Base-by-base conservation (phyloP, 1,284 basidiomycete species). In the Hemileia vastatrix region DNA sequence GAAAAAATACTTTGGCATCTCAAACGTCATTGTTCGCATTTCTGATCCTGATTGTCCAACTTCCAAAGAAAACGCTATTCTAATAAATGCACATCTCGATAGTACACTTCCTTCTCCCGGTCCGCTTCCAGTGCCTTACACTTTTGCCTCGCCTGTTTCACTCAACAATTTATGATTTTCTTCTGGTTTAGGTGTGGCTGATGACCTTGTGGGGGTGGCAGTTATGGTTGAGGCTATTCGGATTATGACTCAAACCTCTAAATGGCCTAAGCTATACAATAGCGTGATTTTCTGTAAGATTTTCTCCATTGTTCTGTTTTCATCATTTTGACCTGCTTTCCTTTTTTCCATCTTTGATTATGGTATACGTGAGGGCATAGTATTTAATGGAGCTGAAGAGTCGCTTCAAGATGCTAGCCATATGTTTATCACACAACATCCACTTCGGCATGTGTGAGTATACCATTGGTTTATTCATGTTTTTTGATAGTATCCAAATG, bases 331-430 rank as follows among this genome's bases (percentile, higher is more conserved):
- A n/a, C n/a, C n/a, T n/a, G n/a, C n/a, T n/a, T n/a, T n/a, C n/a
- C n/a, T n/a, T n/a, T n/a, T n/a, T n/a, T n/a, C n/a, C n/a, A n/a
- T n/a, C n/a, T n/a, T n/a, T n/a, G n/a, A n/a, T n/a, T n/a, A n/a
- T n/a, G n/a, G n/a, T n/a, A n/a, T n/a, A n/a, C n/a, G n/a, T n/a
- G n/a, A n/a, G n/a, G n/a, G 11, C 24, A 24, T 66, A 91, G 89
- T 97, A 65, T 97, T 95, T 80, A 97, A 97, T 72, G 84, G 95
- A 66, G 95, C 88, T 4, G 93, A 98, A 74, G 90, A 94, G 71
- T 87, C 73, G 67, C 72, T 78, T 23, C 53, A 66, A 63, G 54
- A 55, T 40, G 57, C 59, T 4, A 49, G 48, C 59, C 43, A 62
- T 21, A 32, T 31, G 21, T 63, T 50, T 45, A 55, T 58, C 21